Evolutionary conservation across 139 green algal species (phyloP), one percentile per base, ranked within the genome.

Genomic region (Chlamydomonas sp.): DNA sequence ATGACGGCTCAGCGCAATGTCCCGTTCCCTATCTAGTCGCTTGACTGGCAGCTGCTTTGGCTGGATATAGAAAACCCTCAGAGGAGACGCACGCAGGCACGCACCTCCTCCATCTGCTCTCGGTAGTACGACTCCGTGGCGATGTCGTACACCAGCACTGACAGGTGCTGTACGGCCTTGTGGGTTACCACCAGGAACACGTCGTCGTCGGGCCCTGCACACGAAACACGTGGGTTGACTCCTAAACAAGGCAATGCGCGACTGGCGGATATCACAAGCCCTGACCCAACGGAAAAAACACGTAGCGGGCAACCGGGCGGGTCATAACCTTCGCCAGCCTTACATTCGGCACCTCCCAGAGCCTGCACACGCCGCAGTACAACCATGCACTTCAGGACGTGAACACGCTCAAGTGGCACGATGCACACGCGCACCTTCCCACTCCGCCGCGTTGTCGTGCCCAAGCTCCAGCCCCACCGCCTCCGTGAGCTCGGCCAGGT

Each of bases 131-230:
- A 5, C 64, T 85, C 79, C 1, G 66, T 85, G 57, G 31, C 79
- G 49, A 85, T 77, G n/a, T 85, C 79, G 79, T 76, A 85, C 78
- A 83, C 78, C 1, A 73, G 62, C 7, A 83, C 78, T 62, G 78
- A 83, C 2, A 83, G 72, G 78, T 73, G 62, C 6, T 72, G 17
- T 2, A 73, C 78, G 3, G 18, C 78, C 78, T 83, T 83, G 62
- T 83, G 78, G 17, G 62, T 83, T 62, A 83, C 78, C 5, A 72
- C 18, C 1, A 83, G 61, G 62, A 60, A 20, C 17, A 73, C 78
- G 62, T 83, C 78, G 4, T 83, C 62, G 14, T 83, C 31, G 20
- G 73, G 73, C n/a, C 4, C 73, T 78, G 73, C 20, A n/a, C 5
- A 12, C 5, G 69, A n/a, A 16, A 16, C 5, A 8, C 14, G 10